phyloP scores from a whole-genome alignment of 2,329 filamentous ascomycete species.

The Curvularia hawaiiensis region DNA sequence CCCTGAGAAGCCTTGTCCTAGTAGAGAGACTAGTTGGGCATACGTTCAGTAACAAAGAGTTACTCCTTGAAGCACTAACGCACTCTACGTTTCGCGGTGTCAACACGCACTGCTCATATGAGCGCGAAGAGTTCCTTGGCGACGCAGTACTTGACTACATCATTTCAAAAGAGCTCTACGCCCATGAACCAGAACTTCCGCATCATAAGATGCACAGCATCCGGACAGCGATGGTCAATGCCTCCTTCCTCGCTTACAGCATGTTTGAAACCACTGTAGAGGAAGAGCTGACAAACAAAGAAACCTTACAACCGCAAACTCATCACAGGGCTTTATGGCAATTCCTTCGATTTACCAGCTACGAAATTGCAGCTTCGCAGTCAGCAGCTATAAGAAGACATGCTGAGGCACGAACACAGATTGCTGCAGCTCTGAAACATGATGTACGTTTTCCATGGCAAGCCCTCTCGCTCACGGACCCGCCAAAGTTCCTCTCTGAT shows the following conservation, averaged over 20 bases:
- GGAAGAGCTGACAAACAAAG: slow-evolving; percentile 42
- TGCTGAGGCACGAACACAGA: slow-evolving; percentile 51
- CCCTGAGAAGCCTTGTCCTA: slow-evolving; percentile 30
- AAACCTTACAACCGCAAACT: slow-evolving; percentile 36
- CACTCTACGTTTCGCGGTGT: slow-evolving; percentile 65
- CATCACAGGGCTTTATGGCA: slow-evolving; percentile 63
- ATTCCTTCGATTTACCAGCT: slow-evolving; percentile 67
- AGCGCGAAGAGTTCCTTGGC: slow-evolving; percentile 86
- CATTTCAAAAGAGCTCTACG: slow-evolving; percentile 68
- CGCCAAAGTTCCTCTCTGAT: slow-evolving; percentile 37
- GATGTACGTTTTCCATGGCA: slow-evolving; percentile 76
- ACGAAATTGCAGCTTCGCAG: slow-evolving; percentile 56
- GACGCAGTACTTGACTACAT: slow-evolving; percentile 84
- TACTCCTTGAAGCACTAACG: slow-evolving; percentile 81
- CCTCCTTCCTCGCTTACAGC: slow-evolving; percentile 77
- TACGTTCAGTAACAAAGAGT: slow-evolving; percentile 65
- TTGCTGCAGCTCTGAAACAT: slow-evolving; percentile 58
- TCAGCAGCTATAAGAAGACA: slow-evolving; percentile 54
- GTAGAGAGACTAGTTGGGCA: slow-evolving; percentile 74
- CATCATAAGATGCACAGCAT: slow-evolving; percentile 74
- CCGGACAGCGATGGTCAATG: slow-evolving; percentile 78
- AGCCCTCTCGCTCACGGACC: slow-evolving; percentile 63
- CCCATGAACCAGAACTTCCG: slow-evolving; percentile 53
- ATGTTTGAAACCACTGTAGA: slow-evolving; percentile 63
- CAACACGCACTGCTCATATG: slow-evolving; percentile 59